Evolutionary conservation across 2,329 filamentous ascomycete species (phyloP), one percentile per base, ranked within the genome.

Genomic region (Lasiodiplodia theobromae): DNA sequence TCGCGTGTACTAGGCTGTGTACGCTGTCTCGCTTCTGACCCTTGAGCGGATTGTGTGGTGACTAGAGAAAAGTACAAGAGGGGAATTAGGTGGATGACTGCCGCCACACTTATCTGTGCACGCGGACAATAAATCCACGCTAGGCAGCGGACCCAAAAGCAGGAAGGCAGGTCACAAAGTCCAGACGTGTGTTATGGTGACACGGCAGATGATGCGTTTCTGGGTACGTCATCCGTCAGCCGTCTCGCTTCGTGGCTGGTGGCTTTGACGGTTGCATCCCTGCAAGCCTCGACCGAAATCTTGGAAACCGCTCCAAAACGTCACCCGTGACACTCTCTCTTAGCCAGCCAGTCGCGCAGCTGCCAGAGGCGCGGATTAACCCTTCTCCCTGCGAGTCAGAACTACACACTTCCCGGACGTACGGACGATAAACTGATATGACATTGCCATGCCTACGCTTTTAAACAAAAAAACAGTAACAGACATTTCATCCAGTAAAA

Each of bases 401-500:
- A 53, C 51, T 28, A 53, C 51, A 53, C 51, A 31, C 23, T 12
- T 53, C 23, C 12, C 25, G 25, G 23, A 16, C 51, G 18, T 28
- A 53, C 51, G n/a, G 60, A 64, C 60, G 47, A 51, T 64, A 25
- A 31, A 64, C 47, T 52, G 60, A 64, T 52, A 52, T 64, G 60
- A 38, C 60, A 64, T 64, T 64, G 44, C 60, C 60, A 52, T 64
- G 60, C 18, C 47, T 64, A 64, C 28, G 47, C 40, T 64, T 38
- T 49, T 64, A 51, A 63, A 37, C 51, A 37, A 37, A 34, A 28
- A 64, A 64, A 64, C 60, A 64, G 12, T 31, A 64, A 64, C 60
- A 64, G 51, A 64, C 44, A 64, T 64, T 49, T 64, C 60, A 64
- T 64, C 60, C 60, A 64, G 60, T 64, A 64, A 31, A 64, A 64